phyloP scores from a whole-genome alignment of 768 basidiomycete genomes.

The Mycena alexandri region DNA sequence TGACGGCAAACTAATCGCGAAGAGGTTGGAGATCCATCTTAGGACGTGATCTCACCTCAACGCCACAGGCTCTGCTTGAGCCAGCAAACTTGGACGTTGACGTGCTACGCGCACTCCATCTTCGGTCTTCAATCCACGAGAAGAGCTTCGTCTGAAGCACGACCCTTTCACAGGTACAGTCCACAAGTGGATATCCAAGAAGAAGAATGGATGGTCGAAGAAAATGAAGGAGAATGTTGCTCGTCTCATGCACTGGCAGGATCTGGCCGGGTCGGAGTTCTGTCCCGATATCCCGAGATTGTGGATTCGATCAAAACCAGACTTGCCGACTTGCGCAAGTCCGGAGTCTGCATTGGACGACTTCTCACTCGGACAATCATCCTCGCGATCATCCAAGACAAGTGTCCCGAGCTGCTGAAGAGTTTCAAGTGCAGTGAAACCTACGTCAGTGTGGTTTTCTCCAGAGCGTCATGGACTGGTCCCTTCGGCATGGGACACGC shows the following conservation, averaged over 20 bases:
- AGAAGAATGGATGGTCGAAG: neutral
- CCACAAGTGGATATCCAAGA: neutral
- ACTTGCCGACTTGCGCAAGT: conserved; percentile 30
- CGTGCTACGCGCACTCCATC: no score
- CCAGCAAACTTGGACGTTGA: no score
- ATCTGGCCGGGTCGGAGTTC: conserved; percentile 34
- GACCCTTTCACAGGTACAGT: no score
- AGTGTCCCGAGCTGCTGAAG: conserved; percentile 22
- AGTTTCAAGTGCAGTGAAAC: conserved; percentile 36
- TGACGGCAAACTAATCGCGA: no score
- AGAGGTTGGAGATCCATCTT: no score
- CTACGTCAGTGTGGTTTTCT: conserved; percentile 38
- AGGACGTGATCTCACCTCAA: no score
- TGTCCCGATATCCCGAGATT: conserved; percentile 35
- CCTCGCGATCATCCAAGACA: conserved; percentile 29
- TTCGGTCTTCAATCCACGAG: no score
- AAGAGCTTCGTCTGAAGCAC: no score
- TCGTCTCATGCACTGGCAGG: conserved; percentile 23
- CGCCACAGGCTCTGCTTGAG: no score
- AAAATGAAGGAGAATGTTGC: conserved; percentile 14
- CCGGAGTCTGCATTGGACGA: conserved; percentile 30
- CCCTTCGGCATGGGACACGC: conserved; percentile 33
- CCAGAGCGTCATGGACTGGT: conserved; percentile 39
- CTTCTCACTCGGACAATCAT: conserved; percentile 36
- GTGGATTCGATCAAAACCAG: conserved; percentile 32